These are phyloP conservation scores for Bipolaris bicolor DNA, from an alignment of 2,329 filamentous ascomycete genomes.

Conservation along the genomic window DNA sequence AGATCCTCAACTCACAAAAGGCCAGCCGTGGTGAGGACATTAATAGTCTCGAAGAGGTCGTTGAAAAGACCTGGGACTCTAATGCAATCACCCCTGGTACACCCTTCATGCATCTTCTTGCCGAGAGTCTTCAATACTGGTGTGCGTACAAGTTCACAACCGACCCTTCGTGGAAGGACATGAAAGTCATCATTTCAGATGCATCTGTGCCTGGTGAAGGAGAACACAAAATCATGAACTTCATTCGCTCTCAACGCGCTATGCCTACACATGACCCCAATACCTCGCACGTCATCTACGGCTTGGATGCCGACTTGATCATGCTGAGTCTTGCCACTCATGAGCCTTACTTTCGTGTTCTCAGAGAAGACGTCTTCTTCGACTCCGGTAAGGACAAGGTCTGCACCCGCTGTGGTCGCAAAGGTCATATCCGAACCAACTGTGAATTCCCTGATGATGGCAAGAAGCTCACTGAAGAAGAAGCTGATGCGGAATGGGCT, in stretches of 20 bases:
- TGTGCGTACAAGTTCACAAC: conserved; percentile 97
- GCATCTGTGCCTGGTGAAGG: conserved; percentile 97
- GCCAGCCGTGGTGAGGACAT: conserved; percentile 59
- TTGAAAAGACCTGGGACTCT: conserved; percentile 92
- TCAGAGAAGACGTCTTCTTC: conserved; percentile 95
- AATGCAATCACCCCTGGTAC: conserved; percentile 93
- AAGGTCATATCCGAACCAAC: conserved; percentile 85
- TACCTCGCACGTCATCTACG: conserved; percentile 97
- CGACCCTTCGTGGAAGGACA: conserved; percentile 86
- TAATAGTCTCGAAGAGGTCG: conserved; percentile 64
- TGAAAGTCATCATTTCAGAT: conserved; percentile 98
- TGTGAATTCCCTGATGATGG: conserved; percentile 62
- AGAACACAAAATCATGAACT: conserved; percentile 99
- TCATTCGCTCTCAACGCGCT: conserved; percentile 89
- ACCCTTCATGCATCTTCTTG: conserved; percentile 97
- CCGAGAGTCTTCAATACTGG: conserved; percentile 91
- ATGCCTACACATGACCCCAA: conserved; percentile 94
- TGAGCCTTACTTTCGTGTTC: conserved; percentile 93
- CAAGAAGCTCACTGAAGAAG: conserved; percentile 80
- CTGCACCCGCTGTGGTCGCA: conserved; percentile 92
- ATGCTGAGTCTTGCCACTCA: conserved; percentile 98
- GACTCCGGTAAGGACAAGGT: conserved; percentile 82
- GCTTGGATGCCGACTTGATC: conserved; percentile 95
- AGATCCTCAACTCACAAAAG: conserved; percentile 80
- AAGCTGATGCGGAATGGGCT: conserved; percentile 60